These are phyloP conservation scores for Yarrowia bubula DNA, from an alignment of 805 yeast genomes.

Conservation along the genomic window DNA sequence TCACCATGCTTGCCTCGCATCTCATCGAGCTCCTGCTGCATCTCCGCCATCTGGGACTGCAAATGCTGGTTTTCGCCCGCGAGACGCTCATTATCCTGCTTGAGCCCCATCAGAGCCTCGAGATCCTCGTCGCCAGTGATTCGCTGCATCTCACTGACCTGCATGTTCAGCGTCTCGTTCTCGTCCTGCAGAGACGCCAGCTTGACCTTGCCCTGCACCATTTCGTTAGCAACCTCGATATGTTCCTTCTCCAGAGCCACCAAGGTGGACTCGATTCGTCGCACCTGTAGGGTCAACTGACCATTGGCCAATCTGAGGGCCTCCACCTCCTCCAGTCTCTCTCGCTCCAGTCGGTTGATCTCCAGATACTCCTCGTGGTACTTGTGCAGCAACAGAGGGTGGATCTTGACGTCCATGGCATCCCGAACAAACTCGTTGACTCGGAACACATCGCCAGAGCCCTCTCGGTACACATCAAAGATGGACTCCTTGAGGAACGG, in stretches of 20 bases:
- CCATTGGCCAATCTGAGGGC: slow-evolving; percentile 63
- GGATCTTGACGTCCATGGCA: slow-evolving; percentile 68
- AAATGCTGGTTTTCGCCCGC: slow-evolving; percentile 12
- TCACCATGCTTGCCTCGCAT: slow-evolving; percentile 32
- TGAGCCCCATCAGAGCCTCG: background rate
- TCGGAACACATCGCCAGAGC: slow-evolving; percentile 47
- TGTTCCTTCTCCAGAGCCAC: slow-evolving; percentile 76
- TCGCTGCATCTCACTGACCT: slow-evolving; percentile 37
- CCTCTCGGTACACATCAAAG: slow-evolving; percentile 64
- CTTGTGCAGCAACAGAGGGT: slow-evolving; percentile 69
- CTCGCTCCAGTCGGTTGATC: slow-evolving; percentile 64
- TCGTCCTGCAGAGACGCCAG: slow-evolving; percentile 76
- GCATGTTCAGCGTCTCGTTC: slow-evolving; percentile 53
- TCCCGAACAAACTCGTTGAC: slow-evolving; percentile 75
- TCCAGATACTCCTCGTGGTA: slow-evolving; percentile 74
- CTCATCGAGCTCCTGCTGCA: slow-evolving; percentile 29
- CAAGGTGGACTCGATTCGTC: slow-evolving; percentile 67
- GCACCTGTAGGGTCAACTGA: slow-evolving; percentile 66
- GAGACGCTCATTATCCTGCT: slow-evolving; percentile 16
- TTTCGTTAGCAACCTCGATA: slow-evolving; percentile 78
- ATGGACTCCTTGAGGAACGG: slow-evolving; percentile 75
- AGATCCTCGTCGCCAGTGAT: slow-evolving; percentile 16
- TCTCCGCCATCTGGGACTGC: slow-evolving; percentile 1
- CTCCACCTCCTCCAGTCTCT: slow-evolving; percentile 62
- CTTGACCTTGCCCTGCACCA: slow-evolving; percentile 74